phyloP scores from a whole-genome alignment of 73 alveolate species.

The Symbiodinium natans region DNA sequence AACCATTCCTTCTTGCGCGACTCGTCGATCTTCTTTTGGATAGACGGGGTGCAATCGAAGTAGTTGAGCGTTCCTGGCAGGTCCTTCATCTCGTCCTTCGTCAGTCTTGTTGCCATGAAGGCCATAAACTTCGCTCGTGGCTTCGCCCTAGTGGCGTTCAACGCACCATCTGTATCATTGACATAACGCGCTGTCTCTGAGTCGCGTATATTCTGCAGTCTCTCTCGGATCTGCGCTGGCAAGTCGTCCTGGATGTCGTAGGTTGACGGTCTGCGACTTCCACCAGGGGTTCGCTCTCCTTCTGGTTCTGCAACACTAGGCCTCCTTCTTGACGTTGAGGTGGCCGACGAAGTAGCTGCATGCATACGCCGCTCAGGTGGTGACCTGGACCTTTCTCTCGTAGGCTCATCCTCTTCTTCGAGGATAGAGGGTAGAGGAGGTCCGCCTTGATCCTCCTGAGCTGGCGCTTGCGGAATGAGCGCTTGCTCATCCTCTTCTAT shows the following conservation, averaged over 20 bases:
- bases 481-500: not conserved
- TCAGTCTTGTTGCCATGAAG: not conserved
- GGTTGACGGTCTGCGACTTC: too few species aligned
- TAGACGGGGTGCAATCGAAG: not conserved
- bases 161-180: not conserved
- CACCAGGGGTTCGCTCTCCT: too few species aligned
- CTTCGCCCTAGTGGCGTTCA: too few species aligned
- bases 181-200: not conserved
- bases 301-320: too few species aligned
- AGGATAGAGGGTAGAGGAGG: not conserved
- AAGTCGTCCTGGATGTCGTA: too few species aligned
- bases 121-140: not conserved
- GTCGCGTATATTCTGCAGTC: not conserved
- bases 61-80: not conserved
- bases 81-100: too few species aligned
- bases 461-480: not conserved
- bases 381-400: too few species aligned
- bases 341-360: too few species aligned
- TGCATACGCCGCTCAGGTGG: too few species aligned
- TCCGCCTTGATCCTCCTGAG: too few species aligned
- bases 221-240: not conserved
- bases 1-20: conserved; percentile 1
- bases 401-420: not conserved
- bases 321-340: too few species aligned
- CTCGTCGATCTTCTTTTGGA: not conserved